These are phyloP conservation scores for Leccinum huronense DNA, from an alignment of 1,284 basidiomycete species.

Conservation along the genomic window DNA sequence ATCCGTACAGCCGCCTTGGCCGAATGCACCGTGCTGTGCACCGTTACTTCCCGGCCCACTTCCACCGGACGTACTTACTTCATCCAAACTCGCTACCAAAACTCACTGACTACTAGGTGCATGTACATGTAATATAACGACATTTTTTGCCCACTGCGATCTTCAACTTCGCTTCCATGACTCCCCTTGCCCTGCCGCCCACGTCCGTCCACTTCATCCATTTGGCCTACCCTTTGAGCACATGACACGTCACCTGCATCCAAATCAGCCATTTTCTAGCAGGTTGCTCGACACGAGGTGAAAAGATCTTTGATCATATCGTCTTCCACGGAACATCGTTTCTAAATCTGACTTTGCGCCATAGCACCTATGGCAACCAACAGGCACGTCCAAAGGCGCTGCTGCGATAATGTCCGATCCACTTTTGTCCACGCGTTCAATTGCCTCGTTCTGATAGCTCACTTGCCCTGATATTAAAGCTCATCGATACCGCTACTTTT, in stretches of 20 bases:
- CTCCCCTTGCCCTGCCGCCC: constrained; percentile 23
- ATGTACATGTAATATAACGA: constrained; percentile 13
- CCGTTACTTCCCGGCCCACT: constrained; percentile 27
- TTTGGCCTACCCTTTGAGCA: constrained; percentile 27
- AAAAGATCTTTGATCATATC: constrained; percentile 30
- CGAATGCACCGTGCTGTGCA: constrained; percentile 25
- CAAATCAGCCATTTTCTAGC: constrained; percentile 24
- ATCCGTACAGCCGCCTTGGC: constrained; percentile 33
- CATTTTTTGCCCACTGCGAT: constrained; percentile 17
- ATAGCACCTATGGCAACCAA: constrained; percentile 27
- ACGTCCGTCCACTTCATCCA: constrained; percentile 25
- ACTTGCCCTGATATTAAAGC: constrained; percentile 17
- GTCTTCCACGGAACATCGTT: constrained; percentile 26
- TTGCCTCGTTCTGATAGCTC: constrained; percentile 22
- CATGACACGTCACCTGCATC: constrained; percentile 27
- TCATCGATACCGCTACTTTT: constrained; percentile 31
- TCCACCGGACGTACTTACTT: constrained; percentile 9
- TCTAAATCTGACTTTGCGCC: constrained; percentile 27
- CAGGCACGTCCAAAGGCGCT: constrained; percentile 30
- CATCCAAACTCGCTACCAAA: constrained; percentile 16
- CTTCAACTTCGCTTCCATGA: constrained; percentile 29
- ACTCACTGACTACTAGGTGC: constrained; percentile 2
- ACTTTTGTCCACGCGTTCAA: constrained; percentile 25
- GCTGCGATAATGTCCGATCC: constrained; percentile 35
- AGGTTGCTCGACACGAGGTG: constrained; percentile 34